Conservation (phyloP, 2,329 filamentous ascomycete genomes). For the Cercospora sesami region DNA sequence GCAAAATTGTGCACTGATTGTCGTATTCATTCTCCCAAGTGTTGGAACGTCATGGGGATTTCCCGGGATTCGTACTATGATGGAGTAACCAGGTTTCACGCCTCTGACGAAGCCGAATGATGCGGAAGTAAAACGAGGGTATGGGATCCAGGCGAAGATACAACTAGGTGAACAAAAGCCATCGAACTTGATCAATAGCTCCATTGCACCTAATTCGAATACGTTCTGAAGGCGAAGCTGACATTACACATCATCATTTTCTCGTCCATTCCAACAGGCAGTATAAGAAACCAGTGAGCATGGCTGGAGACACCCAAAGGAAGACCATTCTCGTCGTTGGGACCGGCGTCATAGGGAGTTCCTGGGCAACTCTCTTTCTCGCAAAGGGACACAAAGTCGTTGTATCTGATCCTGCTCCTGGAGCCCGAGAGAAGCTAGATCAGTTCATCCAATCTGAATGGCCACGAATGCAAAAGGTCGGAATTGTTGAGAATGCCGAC, state of each 20-base stretch:
- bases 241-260: background rate
- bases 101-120: background rate
- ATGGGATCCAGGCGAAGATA: background rate
- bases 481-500: slow-evolving; percentile 19
- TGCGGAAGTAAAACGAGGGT: background rate
- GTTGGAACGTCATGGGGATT: background rate
- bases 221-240: background rate
- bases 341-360: slow-evolving; percentile 44
- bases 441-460: slow-evolving; percentile 30
- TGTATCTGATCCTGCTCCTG: slow-evolving; percentile 45
- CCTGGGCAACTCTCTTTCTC: slow-evolving; percentile 47
- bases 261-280: background rate
- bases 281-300: background rate
- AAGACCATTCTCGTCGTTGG: slow-evolving; percentile 41
- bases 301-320: slow-evolving; percentile 8
- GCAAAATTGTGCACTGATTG: background rate
- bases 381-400: slow-evolving; percentile 44
- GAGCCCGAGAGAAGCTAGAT: slow-evolving; percentile 38
- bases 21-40: background rate
- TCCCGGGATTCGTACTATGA: background rate
- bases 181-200: background rate
- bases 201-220: background rate
- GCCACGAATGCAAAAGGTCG: slow-evolving; percentile 26
- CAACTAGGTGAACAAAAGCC: background rate
- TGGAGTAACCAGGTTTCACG: background rate